A percentile compares a stretch with the other conserved stretches of the same genome.
Evolutionary conservation across 2,329 filamentous ascomycete genomes (phyloP).

Genomic region (Verticillium dahliae): DNA sequence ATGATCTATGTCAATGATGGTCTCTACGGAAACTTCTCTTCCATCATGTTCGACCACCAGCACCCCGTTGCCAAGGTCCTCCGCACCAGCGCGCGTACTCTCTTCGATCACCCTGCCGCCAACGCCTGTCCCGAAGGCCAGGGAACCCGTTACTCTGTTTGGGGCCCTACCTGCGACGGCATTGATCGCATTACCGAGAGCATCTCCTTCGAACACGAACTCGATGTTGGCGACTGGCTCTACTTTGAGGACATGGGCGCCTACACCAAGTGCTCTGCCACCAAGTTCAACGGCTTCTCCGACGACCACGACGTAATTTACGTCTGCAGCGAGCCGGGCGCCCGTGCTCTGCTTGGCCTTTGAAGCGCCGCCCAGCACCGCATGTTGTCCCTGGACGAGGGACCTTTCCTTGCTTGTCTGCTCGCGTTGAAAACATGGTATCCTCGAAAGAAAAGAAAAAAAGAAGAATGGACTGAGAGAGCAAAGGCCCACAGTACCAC

Average conservation of each 20-base stretch:
- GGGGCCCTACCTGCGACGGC: constrained; percentile 96
- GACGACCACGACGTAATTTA: constrained; percentile 91
- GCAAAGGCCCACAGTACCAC: neutral
- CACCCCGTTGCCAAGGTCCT: constrained; percentile 80
- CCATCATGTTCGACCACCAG: constrained; percentile 99
- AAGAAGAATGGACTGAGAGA: neutral
- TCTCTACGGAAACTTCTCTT: constrained; percentile 96
- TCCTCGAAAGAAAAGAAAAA: neutral
- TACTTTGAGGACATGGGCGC: constrained; percentile 99
- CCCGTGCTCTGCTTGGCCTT: constrained; percentile 58
- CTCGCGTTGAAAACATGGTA: neutral
- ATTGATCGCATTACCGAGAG: constrained; percentile 90
- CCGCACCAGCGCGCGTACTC: constrained; percentile 49
- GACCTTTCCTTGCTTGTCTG: neutral
- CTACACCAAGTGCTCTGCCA: constrained; percentile 97
- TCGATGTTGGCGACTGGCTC: constrained; percentile 94
- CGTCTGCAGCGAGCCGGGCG: constrained; percentile 88
- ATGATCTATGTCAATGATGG: constrained; percentile 99
- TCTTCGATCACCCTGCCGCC: constrained; percentile 51
- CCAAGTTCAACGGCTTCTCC: constrained; percentile 94
- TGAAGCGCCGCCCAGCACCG: neutral
- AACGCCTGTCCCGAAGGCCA: constrained; percentile 36
- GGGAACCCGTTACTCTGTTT: constrained; percentile 83
- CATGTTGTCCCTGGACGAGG: neutral
- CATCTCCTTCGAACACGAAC: constrained; percentile 66